These are phyloP conservation scores for Quercus suber DNA, from an alignment of 306 rosid genomes.

Conservation along the genomic window DNA sequence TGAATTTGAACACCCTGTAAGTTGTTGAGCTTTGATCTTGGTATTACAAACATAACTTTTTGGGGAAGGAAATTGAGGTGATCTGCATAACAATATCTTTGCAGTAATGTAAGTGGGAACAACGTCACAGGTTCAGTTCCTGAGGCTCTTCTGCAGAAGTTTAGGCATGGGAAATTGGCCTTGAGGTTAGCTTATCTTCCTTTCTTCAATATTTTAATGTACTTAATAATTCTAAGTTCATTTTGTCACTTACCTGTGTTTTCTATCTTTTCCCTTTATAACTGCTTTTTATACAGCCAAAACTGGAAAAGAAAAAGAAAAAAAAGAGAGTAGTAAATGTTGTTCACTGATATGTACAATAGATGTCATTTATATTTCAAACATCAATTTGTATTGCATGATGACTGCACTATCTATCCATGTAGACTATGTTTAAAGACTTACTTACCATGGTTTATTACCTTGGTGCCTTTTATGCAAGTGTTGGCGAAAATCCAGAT, in stretches of 20 bases:
- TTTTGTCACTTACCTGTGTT: not conserved
- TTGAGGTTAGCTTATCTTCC: constrained; percentile 1
- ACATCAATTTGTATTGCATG: not conserved
- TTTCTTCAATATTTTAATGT: not conserved
- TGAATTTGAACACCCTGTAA: constrained; percentile 32
- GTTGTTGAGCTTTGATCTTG: not conserved
- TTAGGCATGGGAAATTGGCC: not conserved
- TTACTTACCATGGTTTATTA: not conserved
- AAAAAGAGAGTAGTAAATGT: too few relatives aligned
- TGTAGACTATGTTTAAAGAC: not conserved
- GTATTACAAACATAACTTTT: not conserved
- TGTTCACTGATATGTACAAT: too few relatives aligned
- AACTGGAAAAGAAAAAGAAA: too few relatives aligned
- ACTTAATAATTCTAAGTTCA: not conserved
- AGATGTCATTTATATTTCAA: too few relatives aligned
- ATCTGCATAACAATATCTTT: not conserved
- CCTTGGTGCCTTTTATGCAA: not conserved
- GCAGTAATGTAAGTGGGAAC: constrained; percentile 18
- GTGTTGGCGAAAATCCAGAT: constrained; percentile 26
- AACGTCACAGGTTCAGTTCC: constrained; percentile 27
- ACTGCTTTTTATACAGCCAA: too few relatives aligned
- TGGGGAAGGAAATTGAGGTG: not conserved
- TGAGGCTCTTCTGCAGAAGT: constrained; percentile 2
- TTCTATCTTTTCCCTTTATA: not conserved
- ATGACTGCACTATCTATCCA: not conserved